These are phyloP conservation scores for Fusarium bulbicola DNA, from an alignment of 2,329 filamentous ascomycete genomes.

Conservation along the genomic window DNA sequence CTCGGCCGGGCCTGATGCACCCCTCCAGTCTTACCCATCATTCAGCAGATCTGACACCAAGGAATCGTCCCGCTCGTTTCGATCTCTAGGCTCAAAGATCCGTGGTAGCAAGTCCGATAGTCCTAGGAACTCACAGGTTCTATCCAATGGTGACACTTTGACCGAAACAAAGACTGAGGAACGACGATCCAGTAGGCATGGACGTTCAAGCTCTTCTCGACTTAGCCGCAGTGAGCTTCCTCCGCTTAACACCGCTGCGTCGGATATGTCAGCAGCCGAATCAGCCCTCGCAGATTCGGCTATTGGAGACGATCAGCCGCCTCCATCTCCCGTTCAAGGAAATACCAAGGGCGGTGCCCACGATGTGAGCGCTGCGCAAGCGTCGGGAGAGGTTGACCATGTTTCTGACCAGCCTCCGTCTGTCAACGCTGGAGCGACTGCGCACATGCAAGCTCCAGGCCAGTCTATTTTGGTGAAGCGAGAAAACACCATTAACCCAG, in stretches of 20 bases:
- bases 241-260: slow-evolving; percentile 52
- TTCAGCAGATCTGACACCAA: slow-evolving; percentile 93
- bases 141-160: slow-evolving; percentile 66
- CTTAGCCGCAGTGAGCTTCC: slow-evolving; percentile 57
- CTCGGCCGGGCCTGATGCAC: slow-evolving; percentile 53
- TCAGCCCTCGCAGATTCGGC: slow-evolving; percentile 49
- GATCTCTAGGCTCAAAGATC: slow-evolving; percentile 88
- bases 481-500: slow-evolving; percentile 74
- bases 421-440: slow-evolving; percentile 66
- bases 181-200: slow-evolving; percentile 75
- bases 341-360: slow-evolving; percentile 78
- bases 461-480: slow-evolving; percentile 91
- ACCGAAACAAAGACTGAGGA: slow-evolving; percentile 71
- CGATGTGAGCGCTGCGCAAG: slow-evolving; percentile 82
- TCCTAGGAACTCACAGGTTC: slow-evolving; percentile 76
- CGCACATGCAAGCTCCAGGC: slow-evolving; percentile 74
- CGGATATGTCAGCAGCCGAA: slow-evolving; percentile 52
- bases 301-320: slow-evolving; percentile 64
- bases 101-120: slow-evolving; percentile 81
- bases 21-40: slow-evolving; percentile 85
- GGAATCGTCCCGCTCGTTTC: slow-evolving; percentile 87
- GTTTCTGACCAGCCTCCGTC: slow-evolving; percentile 91
- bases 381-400: slow-evolving; percentile 89
- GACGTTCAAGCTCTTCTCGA: slow-evolving; percentile 58
- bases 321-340: slow-evolving; percentile 86